Evolutionary conservation across 2,329 filamentous ascomycete species (phyloP).

Genomic region (Teratosphaeria pseudoeucalypti): DNA sequence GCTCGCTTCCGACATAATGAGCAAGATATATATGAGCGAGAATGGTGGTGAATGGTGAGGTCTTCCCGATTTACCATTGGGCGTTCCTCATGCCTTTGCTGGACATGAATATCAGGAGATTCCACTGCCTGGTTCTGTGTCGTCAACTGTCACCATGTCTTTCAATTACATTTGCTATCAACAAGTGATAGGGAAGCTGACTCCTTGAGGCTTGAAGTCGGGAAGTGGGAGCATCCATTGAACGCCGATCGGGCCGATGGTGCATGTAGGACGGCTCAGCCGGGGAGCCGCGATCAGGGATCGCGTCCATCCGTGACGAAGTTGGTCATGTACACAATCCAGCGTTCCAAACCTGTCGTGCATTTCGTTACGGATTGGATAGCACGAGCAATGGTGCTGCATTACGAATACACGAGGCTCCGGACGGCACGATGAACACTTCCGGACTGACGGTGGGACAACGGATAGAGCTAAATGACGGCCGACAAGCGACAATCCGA

Average conservation of each 20-base stretch:
- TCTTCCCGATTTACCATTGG: no score
- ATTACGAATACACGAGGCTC: neutral
- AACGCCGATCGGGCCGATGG: neutral
- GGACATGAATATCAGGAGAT: no score
- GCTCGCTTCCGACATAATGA: no score
- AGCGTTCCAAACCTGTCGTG: neutral
- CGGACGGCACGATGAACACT: slow-evolving; percentile 20
- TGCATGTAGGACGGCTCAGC: no score
- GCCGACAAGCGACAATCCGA: slow-evolving; percentile 64
- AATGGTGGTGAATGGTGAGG: no score
- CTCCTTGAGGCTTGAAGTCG: neutral
- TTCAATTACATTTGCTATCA: no score
- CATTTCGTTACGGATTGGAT: neutral
- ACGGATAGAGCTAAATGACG: slow-evolving; percentile 67
- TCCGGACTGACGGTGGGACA: slow-evolving; percentile 47
- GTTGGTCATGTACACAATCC: neutral
- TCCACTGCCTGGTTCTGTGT: no score
- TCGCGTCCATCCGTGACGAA: neutral
- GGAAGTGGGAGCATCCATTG: neutral
- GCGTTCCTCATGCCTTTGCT: no score
- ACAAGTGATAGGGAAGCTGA: neutral
- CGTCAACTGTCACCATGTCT: no score
- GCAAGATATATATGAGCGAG: no score
- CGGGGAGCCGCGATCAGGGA: neutral
- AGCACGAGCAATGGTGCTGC: neutral